Base-by-base conservation (phyloP, 2,329 filamentous ascomycete species). In the Neofusicoccum parvum region DNA sequence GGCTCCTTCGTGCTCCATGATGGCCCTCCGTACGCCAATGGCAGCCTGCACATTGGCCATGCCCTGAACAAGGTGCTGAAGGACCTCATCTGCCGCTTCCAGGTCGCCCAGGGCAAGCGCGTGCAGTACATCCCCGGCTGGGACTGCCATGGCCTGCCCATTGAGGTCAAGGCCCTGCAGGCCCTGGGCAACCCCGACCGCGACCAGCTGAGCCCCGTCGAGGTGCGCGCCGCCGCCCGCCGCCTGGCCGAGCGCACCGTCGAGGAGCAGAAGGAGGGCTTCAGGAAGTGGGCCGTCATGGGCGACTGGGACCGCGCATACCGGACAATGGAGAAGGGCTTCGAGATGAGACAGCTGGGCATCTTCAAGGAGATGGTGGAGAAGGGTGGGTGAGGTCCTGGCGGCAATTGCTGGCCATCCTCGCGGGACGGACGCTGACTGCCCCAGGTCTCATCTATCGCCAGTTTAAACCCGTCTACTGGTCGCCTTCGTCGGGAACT, bases 71-170 rank as follows among this genome's bases (percentile, higher is more conserved):
- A 99, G 80, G 90, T 98, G 71, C 83, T 97, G 67, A 99, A 99
- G 82, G 95, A 99, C 79, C 91, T 98, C 73, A 92, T 96, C 68
- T 85, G 93, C 71, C 87, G 95, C 46, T 88, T 90, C 67, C 88
- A 97, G 80, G 81, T 98, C 67, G 88, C 91, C 67, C 86, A 90
- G 73, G 95, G 92, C 17, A 89, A 86, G 70, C 85, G 87, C 68
- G 89, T 98, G 39, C 84, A 88, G 45, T 99, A 96, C 74, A 84
- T 93, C 15, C 95, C 95, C 2, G 94, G 95, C 51, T 99, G 95
- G 95, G 96, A 99, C 76, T 99, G 95, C 70, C 95, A 99, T 81
- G 95, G 95, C 0, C 85, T 99, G 56, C 95, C 95, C 0, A 99
- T 99, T 74, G 95, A 99, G 83, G 85, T 98, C 72, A 99, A 98